phyloP scores from a whole-genome alignment of 345 rosid species.

The Erodium maritimum region DNA sequence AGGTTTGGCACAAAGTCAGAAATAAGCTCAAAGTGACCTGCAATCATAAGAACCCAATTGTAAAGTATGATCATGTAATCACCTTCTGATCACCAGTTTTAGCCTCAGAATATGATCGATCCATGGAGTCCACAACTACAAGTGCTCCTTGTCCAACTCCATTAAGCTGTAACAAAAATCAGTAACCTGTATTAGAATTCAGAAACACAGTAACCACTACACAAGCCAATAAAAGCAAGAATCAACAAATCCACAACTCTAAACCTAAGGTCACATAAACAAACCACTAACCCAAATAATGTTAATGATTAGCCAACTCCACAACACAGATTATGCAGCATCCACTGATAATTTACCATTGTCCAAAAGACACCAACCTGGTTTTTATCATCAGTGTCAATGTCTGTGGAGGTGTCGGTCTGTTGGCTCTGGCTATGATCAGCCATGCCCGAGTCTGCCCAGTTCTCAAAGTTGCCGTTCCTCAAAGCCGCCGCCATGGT shows the following conservation, averaged over 20 bases:
- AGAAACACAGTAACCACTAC: constrained; percentile 14
- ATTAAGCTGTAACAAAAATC: constrained; percentile 9
- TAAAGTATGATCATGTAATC: constrained; percentile 2
- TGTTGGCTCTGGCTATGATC: constrained; percentile 54
- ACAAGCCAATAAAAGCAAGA: not conserved
- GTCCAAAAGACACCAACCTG: too few relatives aligned
- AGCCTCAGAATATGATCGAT: constrained; percentile 31
- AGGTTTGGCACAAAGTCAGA: not conserved
- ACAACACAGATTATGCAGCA: not conserved
- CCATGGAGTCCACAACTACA: constrained; percentile 42
- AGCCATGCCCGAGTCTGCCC: constrained; percentile 66
- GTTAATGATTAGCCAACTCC: too few relatives aligned
- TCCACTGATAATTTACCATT: not conserved
- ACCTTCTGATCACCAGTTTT: constrained; percentile 64
- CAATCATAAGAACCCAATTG: not conserved
- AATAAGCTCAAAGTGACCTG: not conserved
- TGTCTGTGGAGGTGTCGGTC: constrained; percentile 79
- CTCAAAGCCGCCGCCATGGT: constrained; percentile 35
- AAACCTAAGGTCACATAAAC: not conserved
- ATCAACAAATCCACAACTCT: not conserved
- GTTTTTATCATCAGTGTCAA: constrained; percentile 62
- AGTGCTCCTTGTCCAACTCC: constrained; percentile 34
- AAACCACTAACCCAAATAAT: too few relatives aligned
- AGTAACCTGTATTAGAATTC: not conserved
- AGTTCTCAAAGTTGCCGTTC: constrained; percentile 48